phyloP scores from a whole-genome alignment of 768 basidiomycete species.

The Pleurotus eryngii region DNA sequence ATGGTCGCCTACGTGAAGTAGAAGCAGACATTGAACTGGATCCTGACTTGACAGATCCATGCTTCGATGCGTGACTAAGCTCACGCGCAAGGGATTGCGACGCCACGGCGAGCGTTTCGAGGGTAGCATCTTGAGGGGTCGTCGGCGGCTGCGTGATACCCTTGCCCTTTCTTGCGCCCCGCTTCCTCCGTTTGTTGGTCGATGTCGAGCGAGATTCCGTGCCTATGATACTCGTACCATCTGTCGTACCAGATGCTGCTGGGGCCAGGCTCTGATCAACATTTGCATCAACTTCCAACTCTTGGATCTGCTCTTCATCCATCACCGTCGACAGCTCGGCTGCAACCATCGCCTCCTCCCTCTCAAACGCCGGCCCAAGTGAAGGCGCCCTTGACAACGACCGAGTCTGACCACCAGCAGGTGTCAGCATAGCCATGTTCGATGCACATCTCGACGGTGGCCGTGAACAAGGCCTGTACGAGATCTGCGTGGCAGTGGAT shows the following conservation, averaged over 20 bases:
- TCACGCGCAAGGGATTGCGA: conserved; percentile 83
- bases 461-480: conserved; percentile 70
- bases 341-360: conserved; percentile 37
- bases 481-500: conserved; percentile 58
- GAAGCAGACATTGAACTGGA: conserved; percentile 26
- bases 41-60: conserved; percentile 27
- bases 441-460: conserved; percentile 48
- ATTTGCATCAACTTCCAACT: conserved; percentile 27
- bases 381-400: conserved; percentile 65
- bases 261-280: conserved; percentile 17
- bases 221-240: conserved; percentile 11
- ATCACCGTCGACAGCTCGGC: conserved; percentile 52
- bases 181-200: conserved; percentile 76
- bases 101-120: conserved; percentile 71
- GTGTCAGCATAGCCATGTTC: conserved; percentile 41
- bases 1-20: conserved; percentile 23
- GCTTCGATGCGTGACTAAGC: conserved; percentile 59
- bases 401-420: conserved; percentile 45
- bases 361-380: conserved; percentile 47
- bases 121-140: conserved; percentile 48
- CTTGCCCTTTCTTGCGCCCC: conserved; percentile 84
- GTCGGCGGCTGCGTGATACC: conserved; percentile 33
- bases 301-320: conserved; percentile 47
- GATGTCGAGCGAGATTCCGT: conserved; percentile 61
- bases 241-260: conserved; percentile 2